phyloP scores from a whole-genome alignment of 495 filamentous ascomycete species.

The Penicillium goetzii region DNA sequence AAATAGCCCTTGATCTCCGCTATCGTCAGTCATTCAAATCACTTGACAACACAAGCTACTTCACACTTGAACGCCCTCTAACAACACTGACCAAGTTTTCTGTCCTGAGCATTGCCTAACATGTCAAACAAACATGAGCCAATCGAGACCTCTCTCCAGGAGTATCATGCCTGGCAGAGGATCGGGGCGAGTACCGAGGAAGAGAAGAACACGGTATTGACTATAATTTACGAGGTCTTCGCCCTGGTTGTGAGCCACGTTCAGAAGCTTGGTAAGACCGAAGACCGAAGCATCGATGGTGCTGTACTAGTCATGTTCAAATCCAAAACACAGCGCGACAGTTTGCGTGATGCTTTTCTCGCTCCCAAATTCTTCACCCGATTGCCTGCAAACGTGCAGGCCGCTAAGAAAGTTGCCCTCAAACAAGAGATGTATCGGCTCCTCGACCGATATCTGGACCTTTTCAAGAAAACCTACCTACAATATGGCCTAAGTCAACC shows the following conservation, averaged over 20 bases:
- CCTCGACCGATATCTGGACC: neutral
- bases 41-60: neutral
- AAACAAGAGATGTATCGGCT: slow-evolving; percentile 1
- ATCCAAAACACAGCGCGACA: neutral
- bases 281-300: neutral
- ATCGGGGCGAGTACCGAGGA: neutral
- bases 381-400: neutral
- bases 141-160: neutral
- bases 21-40: neutral
- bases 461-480: neutral
- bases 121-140: neutral
- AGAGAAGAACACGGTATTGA: neutral
- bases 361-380: neutral
- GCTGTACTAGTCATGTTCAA: neutral
- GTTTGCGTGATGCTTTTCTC: neutral
- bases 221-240: neutral
- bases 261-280: neutral
- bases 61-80: neutral
- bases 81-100: neutral
- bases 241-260: neutral
- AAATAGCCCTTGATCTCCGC: neutral
- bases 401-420: neutral
- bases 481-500: neutral
- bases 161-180: neutral
- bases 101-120: neutral